Percentiles rank a stretch among this genome's conserved stretches.
These are phyloP conservation scores for Annona cherimola DNA, from an alignment of 164 flowering plant genomes.

Conservation along the genomic window DNA sequence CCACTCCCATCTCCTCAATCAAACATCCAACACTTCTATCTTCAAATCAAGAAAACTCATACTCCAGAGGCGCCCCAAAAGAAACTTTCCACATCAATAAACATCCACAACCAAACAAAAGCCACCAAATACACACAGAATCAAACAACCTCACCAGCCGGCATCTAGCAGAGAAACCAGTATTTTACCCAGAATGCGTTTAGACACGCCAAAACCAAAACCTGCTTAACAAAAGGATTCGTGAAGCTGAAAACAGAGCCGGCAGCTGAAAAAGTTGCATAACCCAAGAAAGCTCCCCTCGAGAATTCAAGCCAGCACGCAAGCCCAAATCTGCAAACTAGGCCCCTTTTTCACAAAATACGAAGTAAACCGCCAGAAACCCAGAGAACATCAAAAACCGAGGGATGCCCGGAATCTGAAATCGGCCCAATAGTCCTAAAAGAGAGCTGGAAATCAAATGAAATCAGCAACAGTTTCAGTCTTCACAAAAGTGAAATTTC, in stretches of 20 bases:
- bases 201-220: neutral
- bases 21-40: constrained; percentile 17
- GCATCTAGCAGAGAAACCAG: constrained; percentile 14
- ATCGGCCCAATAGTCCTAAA: constrained; percentile 18
- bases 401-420: constrained; percentile 7
- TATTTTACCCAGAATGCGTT: neutral
- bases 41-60: constrained; percentile 17
- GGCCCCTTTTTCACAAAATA: neutral
- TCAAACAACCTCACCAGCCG: constrained; percentile 20
- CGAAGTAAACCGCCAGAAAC: neutral
- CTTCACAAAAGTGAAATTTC: neutral
- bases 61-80: neutral
- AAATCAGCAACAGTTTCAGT: neutral
- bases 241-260: constrained; percentile 22
- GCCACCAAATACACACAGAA: constrained; percentile 4
- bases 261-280: neutral
- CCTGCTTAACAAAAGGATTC: neutral
- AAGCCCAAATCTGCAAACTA: neutral
- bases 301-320: constrained; percentile 15
- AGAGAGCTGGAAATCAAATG: constrained; percentile 11
- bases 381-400: neutral
- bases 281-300: neutral
- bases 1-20: constrained; percentile 25
- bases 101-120: neutral
- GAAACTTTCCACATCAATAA: neutral